These are phyloP conservation scores for Dictyostelium capitatum DNA, from an alignment of 78 protist species.

Conservation along the genomic window DNA sequence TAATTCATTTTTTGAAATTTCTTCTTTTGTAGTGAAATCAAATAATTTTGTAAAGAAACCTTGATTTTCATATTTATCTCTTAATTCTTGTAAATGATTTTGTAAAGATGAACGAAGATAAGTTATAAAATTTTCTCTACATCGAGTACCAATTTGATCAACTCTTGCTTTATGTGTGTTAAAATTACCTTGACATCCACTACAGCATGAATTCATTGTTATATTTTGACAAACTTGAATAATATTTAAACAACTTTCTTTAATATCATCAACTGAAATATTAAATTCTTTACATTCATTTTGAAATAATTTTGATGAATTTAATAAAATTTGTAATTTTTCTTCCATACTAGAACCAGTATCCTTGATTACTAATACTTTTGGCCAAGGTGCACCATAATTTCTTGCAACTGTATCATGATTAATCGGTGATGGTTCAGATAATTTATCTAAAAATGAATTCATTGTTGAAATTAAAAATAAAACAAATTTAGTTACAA, in stretches of 20 bases:
- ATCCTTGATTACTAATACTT: no score
- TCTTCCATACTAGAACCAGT: no score
- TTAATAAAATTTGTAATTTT: not conserved
- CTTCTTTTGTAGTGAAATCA: not conserved
- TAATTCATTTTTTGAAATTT: not conserved
- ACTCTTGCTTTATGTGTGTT: not conserved
- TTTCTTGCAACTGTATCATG: no score
- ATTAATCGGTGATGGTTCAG: not conserved
- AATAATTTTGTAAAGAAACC: not conserved
- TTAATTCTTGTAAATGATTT: not conserved
- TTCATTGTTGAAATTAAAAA: not conserved
- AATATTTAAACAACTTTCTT: not conserved
- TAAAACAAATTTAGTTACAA: not conserved
- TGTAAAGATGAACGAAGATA: not conserved
- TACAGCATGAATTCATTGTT: not conserved
- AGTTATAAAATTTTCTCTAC: not conserved
- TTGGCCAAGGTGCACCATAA: slow-evolving; percentile 25
- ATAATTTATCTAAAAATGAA: not conserved
- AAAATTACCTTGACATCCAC: slow-evolving; percentile 16
- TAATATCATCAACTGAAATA: not conserved
- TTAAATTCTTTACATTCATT: not conserved
- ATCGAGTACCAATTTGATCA: no score
- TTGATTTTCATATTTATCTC: slow-evolving; percentile 6
- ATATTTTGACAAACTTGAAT: not conserved
- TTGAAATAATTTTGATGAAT: not conserved